Percentiles rank a stretch among this genome's conserved stretches.
These are phyloP conservation scores for Epichloe sibirici DNA, from an alignment of 2,329 filamentous ascomycete genomes.

Conservation along the genomic window DNA sequence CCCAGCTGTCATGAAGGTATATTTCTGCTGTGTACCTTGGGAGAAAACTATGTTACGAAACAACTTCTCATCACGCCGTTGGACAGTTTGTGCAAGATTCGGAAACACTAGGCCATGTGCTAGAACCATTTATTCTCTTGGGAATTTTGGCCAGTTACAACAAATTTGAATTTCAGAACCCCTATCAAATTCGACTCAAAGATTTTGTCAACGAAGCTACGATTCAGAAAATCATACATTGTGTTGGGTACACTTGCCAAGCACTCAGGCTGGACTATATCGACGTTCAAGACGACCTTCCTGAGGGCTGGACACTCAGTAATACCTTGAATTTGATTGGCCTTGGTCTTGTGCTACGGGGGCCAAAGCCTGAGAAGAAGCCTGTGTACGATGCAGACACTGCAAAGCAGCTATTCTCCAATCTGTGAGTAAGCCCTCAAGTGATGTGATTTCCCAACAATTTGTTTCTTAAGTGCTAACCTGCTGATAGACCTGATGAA, in stretches of 20 bases:
- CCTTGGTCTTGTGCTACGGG: slow-evolving; percentile 61
- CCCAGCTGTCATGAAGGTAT: slow-evolving; percentile 84
- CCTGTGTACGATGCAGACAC: slow-evolving; percentile 61
- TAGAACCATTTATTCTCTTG: slow-evolving; percentile 69
- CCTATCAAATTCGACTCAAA: slow-evolving; percentile 80
- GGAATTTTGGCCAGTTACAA: slow-evolving; percentile 94
- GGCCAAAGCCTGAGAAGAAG: slow-evolving; percentile 47
- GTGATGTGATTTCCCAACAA: not conserved
- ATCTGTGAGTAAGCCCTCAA: slow-evolving; percentile 47
- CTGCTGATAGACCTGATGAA: slow-evolving; percentile 51
- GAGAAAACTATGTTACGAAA: not conserved
- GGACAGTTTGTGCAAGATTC: slow-evolving; percentile 68
- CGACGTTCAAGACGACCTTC: slow-evolving; percentile 77
- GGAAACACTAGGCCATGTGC: slow-evolving; percentile 47
- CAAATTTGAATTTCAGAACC: slow-evolving; percentile 98
- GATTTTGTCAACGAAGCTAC: slow-evolving; percentile 90
- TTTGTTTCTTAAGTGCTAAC: not conserved
- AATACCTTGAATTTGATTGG: slow-evolving; percentile 76
- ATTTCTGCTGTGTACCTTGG: slow-evolving; percentile 9
- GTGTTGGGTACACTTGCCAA: slow-evolving; percentile 61
- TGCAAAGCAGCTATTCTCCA: slow-evolving; percentile 67
- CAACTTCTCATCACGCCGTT: slow-evolving; percentile 1
- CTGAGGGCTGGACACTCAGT: slow-evolving; percentile 77
- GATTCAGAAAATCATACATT: slow-evolving; percentile 69
- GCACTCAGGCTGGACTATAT: slow-evolving; percentile 64